Evolutionary conservation across 2,329 filamentous ascomycete genomes (phyloP), one percentile per base, ranked within the genome.

Genomic region (Talaromyces amestolkiae): DNA sequence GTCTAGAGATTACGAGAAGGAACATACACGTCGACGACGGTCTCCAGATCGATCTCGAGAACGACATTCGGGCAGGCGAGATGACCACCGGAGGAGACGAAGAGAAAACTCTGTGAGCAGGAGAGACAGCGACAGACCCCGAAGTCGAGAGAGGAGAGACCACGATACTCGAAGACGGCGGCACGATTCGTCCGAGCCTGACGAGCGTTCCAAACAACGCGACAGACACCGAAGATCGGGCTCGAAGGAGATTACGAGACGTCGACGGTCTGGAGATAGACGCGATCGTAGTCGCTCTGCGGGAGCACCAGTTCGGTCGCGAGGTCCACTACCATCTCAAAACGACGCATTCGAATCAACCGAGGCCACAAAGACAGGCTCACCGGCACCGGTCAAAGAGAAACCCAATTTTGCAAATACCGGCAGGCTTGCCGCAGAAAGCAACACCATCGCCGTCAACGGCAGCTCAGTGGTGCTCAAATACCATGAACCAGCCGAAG

Each of bases 401-500:
- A 93, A 93, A 77, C 91, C 93, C 47, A 99, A 97, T 78, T 96
- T 90, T 77, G 87, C 85, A 22, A 87, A 84, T 39, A 93, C 93
- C 0, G 95, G 95, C 33, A 83, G 90, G 8, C 84, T 99, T 19
- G 95, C 95, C 2, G 92, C 93, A 53, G 93, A 92, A 69, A 93
- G 93, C 61, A 98, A 99, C 76, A 87, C 87, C 8, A 88, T 96
- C 68, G 86, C 86, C 22, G 74, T 78, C 10, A 70, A 72, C 43
- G 77, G 76, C 72, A 92, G 91, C 65, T 85, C 85, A 24, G 88
- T 97, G 63, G 87, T 92, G 3, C 86, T 99, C 56, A 98, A 98
- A 81, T 99, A 99, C 78, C 91, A 97, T 80, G 95, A 99, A 78
- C 95, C 95, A 1, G 82, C 92, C 11, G 95, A 99, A 81, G 92